Percentiles rank a stretch among this genome's conserved stretches.
phyloP scores from a whole-genome alignment of 179 eudicot genomes.

The Vitellaria paradoxa region DNA sequence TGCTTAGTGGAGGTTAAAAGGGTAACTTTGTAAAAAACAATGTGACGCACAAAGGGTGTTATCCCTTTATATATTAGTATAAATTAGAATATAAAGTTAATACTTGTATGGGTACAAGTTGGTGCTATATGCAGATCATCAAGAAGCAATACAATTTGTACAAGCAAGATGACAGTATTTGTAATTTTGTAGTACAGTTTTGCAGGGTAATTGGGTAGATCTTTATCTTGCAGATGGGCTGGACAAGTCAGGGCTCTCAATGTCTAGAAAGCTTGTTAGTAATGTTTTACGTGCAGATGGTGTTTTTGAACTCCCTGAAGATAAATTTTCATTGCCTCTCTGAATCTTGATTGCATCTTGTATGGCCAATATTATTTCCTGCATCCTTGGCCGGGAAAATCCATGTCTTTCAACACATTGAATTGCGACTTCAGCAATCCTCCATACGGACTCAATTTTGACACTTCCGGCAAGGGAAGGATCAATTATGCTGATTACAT shows the following conservation, averaged over 20 bases:
- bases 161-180: neutral
- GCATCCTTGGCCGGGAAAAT: slow-evolving; percentile 80
- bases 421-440: slow-evolving; percentile 89
- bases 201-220: slow-evolving; percentile 3
- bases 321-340: slow-evolving; percentile 51
- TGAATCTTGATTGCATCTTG: slow-evolving; percentile 90
- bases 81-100: too few relatives aligned
- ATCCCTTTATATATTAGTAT: too few relatives aligned
- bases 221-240: slow-evolving; percentile 80
- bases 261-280: slow-evolving; percentile 84
- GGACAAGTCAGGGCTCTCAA: slow-evolving; percentile 83
- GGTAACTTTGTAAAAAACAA: too few relatives aligned
- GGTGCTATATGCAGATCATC: neutral
- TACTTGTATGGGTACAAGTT: neutral
- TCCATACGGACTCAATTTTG: slow-evolving; percentile 87
- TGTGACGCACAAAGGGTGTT: too few relatives aligned
- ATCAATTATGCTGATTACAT: slow-evolving; percentile 83
- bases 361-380: slow-evolving; percentile 77
- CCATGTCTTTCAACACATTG: slow-evolving; percentile 80
- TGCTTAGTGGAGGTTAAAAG: too few relatives aligned
- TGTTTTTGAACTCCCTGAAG: slow-evolving; percentile 50
- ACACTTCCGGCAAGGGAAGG: slow-evolving; percentile 53
- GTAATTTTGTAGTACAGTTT: neutral
- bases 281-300: slow-evolving; percentile 74
- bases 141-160: slow-evolving; percentile 1